Evolutionary conservation across 192 early-diverging fungal genomes (phyloP).

Genomic region (Dissophora globulifera): DNA sequence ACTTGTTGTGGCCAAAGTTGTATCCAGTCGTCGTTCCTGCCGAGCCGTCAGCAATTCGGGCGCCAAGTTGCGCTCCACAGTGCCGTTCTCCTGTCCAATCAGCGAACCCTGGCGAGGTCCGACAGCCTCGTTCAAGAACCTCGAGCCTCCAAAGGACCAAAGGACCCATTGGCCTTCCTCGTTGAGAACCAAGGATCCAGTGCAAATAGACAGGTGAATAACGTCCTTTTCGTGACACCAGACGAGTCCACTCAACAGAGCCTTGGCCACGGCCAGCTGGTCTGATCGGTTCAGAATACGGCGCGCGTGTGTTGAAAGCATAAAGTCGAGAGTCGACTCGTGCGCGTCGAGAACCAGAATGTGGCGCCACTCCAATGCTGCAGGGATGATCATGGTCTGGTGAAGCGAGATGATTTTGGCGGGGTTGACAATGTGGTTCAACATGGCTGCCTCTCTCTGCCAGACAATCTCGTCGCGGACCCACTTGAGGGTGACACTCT

Average conservation of each 20-base stretch:
- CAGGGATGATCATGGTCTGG: conserved; percentile 54
- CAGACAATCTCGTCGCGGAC: conserved; percentile 53
- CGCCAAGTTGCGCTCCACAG: conserved; percentile 39
- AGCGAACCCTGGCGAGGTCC: conserved; percentile 37
- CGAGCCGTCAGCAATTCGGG: conserved; percentile 46
- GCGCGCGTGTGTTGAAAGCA: conserved; percentile 16
- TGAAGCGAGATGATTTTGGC: conserved; percentile 50
- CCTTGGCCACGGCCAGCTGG: conserved; percentile 29
- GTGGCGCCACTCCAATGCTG: conserved; percentile 51
- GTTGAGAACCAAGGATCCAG: conserved; percentile 42
- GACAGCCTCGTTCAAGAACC: conserved; percentile 52
- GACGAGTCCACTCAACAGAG: conserved; percentile 36
- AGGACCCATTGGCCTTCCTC: conserved; percentile 50
- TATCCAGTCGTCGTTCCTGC: conserved; percentile 15
- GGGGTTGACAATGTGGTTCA: conserved; percentile 54
- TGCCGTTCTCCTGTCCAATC: conserved; percentile 41
- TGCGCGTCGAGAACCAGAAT: conserved; percentile 48
- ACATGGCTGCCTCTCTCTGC: conserved; percentile 53
- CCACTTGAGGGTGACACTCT: conserved; percentile 52
- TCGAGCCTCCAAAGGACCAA: conserved; percentile 50
- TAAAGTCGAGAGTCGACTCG: conserved; percentile 45
- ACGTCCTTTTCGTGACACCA: conserved; percentile 55
- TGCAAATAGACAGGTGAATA: conserved; percentile 49
- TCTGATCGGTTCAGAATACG: conserved; percentile 30
- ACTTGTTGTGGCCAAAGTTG: conserved; percentile 30